Evolutionary conservation across 345 rosid species (phyloP), one percentile per base, ranked within the genome.

Genomic region (Arabidopsis arenosa): DNA sequence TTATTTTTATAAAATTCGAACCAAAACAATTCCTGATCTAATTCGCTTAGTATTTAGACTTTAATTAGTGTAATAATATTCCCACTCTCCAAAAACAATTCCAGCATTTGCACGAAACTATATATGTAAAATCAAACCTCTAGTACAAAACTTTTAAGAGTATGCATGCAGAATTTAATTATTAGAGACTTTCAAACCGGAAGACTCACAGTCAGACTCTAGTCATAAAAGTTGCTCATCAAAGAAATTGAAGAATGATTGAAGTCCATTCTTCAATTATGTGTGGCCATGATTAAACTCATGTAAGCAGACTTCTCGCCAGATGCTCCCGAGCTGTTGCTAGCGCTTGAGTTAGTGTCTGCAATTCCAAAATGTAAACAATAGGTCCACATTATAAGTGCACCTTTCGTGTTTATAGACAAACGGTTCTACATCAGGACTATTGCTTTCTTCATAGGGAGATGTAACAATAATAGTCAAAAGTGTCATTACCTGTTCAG

Each of bases 401-500:
- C 15, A 13, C 21, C 10, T 51, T 51, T 13, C 26, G 6, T 1
- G 5, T 65, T 66, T 48, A 47, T 47, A 14, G 28, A 56, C 53
- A 48, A 71, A 39, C 56, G 26, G 26, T 23, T 23, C 23, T 36
- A 39, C 28, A 53, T 43, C 68, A 59, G 32, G 26, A 45, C 61
- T 52, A 17, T 10, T 65, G 61, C 71, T 64, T 53, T 53, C 17
- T 52, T 26, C 59, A 30, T 15, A 68, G 21, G 69, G 18, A 45
- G 51, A 37, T 74, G 58, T 9, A 13, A 13, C 17, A 47, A 5
- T 57, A 66, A 43, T 57, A 45, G 21, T 6, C 18, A 51, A 23
- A 9, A 69, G 6, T 37, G 18, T 2, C 58, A 71, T 73, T 72
- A 93, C 98, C 97, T 93, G 97, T 79, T 93, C 97, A 21, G 98